Base-by-base conservation (phyloP, 2,329 filamentous ascomycete species). In the Colletotrichum paranaense region DNA sequence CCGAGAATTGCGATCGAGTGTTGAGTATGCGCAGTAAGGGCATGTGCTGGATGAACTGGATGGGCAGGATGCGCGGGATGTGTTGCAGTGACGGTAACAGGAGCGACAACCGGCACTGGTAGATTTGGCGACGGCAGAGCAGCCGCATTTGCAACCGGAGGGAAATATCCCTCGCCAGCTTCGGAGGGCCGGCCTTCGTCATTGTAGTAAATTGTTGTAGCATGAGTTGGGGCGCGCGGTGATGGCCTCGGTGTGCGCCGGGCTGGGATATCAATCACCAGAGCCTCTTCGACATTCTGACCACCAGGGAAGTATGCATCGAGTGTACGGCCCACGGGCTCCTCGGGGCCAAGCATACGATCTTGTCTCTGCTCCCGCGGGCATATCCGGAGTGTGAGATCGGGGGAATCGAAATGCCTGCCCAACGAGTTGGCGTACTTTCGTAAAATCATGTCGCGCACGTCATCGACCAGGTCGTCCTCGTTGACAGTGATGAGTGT, bases 341-440 rank as follows among this genome's bases (percentile, higher is more conserved):
- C 97, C 79, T 99, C 97, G 1, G 97, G 96, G 2, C 93, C 93
- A 65, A 99, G 84, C 0, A 90, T 83, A 58, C 95, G 91, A 79
- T 95, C 94, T 53, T 80, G 86, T 74, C 85, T 83, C 80, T 88
- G 83, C 78, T 95, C 92, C 68, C 95, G 89, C n/a, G 93, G 90
- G 19, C 88, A 81, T 77, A 98, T 93, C 75, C 93, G 92, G 75
- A 98, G 87, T 12, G 90, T 92, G 71, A 99, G 89, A 82, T 99
- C 97, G 14, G 97, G 97, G 12, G 97, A 89, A 84, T 99, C 97
- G 82, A 95, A 98, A 65, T 90, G 93, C 77, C 92, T 92, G 63
- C 96, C 96, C 30, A 99, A 88, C 16, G 95, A 97, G 83, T 99
- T 98, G 78, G 92, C 91, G 82, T 98, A 99, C 86, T 98, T 98